phyloP scores from a whole-genome alignment of 441 rosid species.

The Populus hybrid region DNA sequence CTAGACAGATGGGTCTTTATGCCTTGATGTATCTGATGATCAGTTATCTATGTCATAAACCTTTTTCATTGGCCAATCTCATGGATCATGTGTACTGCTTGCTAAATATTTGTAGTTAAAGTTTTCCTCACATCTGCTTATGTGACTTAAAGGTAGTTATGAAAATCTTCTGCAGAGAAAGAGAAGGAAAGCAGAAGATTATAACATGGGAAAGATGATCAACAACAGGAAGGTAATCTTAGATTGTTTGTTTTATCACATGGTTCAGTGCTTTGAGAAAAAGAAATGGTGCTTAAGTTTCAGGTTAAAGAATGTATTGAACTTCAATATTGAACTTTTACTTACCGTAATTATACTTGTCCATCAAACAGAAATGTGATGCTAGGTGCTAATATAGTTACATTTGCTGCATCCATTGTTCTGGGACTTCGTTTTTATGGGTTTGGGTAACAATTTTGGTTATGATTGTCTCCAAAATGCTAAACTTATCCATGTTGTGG shows the following conservation, averaged over 20 bases:
- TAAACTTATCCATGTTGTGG: background rate
- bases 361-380: background rate
- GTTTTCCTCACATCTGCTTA: background rate
- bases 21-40: background rate
- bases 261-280: background rate
- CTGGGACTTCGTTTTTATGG: background rate
- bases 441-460: background rate
- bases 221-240: slow-evolving; percentile 59
- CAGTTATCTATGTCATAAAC: background rate
- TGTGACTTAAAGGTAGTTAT: slow-evolving; percentile 5
- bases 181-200: slow-evolving; percentile 82
- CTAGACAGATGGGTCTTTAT: background rate
- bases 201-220: slow-evolving; percentile 51
- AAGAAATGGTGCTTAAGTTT: background rate
- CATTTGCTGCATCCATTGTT: background rate
- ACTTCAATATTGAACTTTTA: background rate
- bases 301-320: background rate
- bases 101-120: background rate
- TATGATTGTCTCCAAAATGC: background rate
- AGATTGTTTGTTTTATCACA: background rate
- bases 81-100: background rate
- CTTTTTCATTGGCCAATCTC: background rate
- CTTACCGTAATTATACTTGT: background rate
- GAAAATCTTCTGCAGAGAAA: slow-evolving; percentile 60
- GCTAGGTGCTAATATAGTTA: background rate